Base-by-base conservation (phyloP, 306 rosid genomes). In the Cucurbita argyrosperma region DNA sequence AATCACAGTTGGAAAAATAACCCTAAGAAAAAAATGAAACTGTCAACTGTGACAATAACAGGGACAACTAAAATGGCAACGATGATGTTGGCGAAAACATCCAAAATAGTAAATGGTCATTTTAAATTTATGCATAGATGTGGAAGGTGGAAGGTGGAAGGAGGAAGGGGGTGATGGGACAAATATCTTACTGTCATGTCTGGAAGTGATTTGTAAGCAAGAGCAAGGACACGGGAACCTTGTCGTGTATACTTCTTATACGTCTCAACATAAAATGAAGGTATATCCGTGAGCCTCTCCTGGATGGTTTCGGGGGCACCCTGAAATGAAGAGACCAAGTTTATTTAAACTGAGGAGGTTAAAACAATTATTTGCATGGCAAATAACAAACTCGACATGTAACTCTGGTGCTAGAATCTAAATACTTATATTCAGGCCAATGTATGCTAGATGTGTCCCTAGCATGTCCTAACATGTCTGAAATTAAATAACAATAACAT, bases 221-320 rank as follows among this genome's bases (percentile, higher is more conserved):
- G 91, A 58, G 99, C 96, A 77, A 94, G 95, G 75, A 94, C 99
- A 16, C 99, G 99, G 68, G 99, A 94, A 62, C 99, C 99, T 74
- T 94, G 99, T 46, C 99, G 95, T 67, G 97, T 94, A 85, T 81
- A 88, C 68, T 81, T 89, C 84, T 88, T 94, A 85, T 89, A 94
- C 19, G 97, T 89, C 72, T 94, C 96, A 74, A 89, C 86, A 80
- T 91, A 94, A 15, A 88, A 84, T 57, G 86, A 81, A 10, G 99
- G 99, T 57, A 88, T 55, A 79, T 91, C 90, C 40, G 77, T 71
- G 71, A 94, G 99, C 79, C 97, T 89, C 64, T 86, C 88, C 82
- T 94, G 95, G 87, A 94, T 91, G 77, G 91, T 84, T 89, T 94
- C 99, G 3, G 99, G 99, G 62, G 99, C 99, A 82, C 99, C 99